Conservation (phyloP, 495 filamentous ascomycete genomes). For the Melanomma pulvis-pyrius region DNA sequence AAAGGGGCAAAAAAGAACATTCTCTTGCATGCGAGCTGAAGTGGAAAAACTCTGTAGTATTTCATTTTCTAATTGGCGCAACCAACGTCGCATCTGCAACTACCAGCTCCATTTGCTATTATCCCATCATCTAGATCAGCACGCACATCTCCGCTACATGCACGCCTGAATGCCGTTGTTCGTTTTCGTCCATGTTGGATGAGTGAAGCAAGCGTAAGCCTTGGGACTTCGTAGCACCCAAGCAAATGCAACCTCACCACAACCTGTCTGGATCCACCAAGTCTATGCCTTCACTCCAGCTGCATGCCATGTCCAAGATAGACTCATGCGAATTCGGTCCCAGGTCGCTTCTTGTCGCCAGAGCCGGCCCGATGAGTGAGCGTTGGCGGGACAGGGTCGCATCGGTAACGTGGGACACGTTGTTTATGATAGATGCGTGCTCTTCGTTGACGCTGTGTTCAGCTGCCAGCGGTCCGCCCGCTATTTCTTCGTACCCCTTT, state of each 20-base stretch:
- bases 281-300: slow-evolving; percentile 2
- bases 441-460: slow-evolving; percentile 7
- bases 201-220: slow-evolving; percentile 6
- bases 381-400: slow-evolving; percentile 1
- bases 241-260: slow-evolving; percentile 4
- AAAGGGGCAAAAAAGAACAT: slow-evolving; percentile 1
- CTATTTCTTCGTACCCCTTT: background rate
- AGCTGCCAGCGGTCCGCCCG: background rate
- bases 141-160: background rate
- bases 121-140: background rate
- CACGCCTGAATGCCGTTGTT: background rate
- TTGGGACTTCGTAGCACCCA: background rate
- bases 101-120: background rate
- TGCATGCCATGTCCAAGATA: slow-evolving; percentile 9
- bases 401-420: slow-evolving; percentile 13
- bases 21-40: slow-evolving; percentile 23
- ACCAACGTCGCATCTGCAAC: background rate
- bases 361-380: background rate
- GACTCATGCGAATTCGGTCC: background rate
- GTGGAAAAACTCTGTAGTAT: background rate
- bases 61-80: background rate
- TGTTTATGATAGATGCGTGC: slow-evolving; percentile 20
- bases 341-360: slow-evolving; percentile 10
- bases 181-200: background rate
- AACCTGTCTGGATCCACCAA: slow-evolving; percentile 7